Conservation (phyloP, 768 basidiomycete genomes). For the Tricholoma sp. region DNA sequence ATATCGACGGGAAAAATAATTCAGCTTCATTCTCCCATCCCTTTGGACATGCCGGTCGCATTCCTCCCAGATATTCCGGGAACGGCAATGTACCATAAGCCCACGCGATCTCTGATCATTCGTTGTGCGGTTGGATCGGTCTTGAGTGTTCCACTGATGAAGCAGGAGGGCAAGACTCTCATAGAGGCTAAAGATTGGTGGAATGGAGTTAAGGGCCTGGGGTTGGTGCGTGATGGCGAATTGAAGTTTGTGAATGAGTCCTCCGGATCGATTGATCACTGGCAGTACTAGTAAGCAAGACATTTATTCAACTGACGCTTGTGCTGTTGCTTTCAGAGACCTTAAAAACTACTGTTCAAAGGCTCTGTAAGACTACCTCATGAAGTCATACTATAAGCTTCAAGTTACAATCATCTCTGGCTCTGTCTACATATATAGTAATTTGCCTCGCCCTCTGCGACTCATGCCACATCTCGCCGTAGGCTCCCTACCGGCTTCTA, state of each 20-base stretch:
- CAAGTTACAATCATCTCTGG: too few relatives aligned
- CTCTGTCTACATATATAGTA: too few relatives aligned
- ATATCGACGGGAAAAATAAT: conserved; percentile 29
- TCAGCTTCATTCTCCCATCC: conserved; percentile 34
- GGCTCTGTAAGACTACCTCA: too few relatives aligned
- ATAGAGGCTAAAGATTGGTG: conserved; percentile 68
- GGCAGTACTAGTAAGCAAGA: too few relatives aligned
- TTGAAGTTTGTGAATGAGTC: conserved; percentile 10
- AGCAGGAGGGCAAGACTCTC: conserved; percentile 54
- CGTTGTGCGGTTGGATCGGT: conserved; percentile 50
- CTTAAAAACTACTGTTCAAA: too few relatives aligned
- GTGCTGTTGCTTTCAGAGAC: too few relatives aligned
- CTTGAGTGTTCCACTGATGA: conserved; percentile 50
- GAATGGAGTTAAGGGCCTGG: conserved; percentile 53
- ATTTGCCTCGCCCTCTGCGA: too few relatives aligned
- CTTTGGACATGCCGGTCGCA: conserved; percentile 8
- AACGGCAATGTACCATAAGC: conserved; percentile 36
- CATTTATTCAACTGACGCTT: too few relatives aligned
- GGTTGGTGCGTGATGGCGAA: conserved; percentile 16
- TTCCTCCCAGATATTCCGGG: conserved; percentile 28
- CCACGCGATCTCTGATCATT: conserved; percentile 38
- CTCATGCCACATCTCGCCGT: too few relatives aligned
- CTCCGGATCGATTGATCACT: background rate
- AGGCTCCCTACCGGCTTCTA: too few relatives aligned
- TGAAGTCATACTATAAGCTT: too few relatives aligned